These are phyloP conservation scores for Evernia prunastri DNA, from an alignment of 495 filamentous ascomycete species.

Conservation along the genomic window DNA sequence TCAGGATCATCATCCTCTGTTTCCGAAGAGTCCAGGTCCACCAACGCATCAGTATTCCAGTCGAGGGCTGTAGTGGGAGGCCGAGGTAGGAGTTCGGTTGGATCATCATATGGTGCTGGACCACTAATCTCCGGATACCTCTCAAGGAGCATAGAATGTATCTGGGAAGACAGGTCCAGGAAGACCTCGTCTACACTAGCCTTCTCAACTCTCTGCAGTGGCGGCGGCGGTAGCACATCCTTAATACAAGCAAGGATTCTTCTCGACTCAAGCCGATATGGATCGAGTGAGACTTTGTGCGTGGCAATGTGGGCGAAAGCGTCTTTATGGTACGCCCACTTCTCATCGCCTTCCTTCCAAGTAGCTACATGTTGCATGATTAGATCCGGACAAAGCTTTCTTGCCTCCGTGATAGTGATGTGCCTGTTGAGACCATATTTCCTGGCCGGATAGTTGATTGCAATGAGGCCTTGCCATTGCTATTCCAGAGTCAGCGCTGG, in stretches of 20 bases:
- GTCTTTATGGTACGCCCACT: slow-evolving; percentile 87
- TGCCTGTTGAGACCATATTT: slow-evolving; percentile 70
- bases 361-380: slow-evolving; percentile 91
- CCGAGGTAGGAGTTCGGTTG: slow-evolving; percentile 60
- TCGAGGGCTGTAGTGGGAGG: slow-evolving; percentile 70
- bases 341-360: slow-evolving; percentile 83
- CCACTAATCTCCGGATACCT: slow-evolving; percentile 68
- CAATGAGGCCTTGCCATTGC: slow-evolving; percentile 73
- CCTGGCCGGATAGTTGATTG: slow-evolving; percentile 90
- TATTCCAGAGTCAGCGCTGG: slow-evolving; percentile 9
- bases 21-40: slow-evolving; percentile 66
- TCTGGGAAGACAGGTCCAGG: slow-evolving; percentile 76
- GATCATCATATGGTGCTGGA: slow-evolving; percentile 62
- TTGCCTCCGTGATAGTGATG: slow-evolving; percentile 71
- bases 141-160: slow-evolving; percentile 68
- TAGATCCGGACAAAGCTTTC: slow-evolving; percentile 77
- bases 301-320: slow-evolving; percentile 66
- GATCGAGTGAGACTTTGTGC: slow-evolving; percentile 89
- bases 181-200: slow-evolving; percentile 90
- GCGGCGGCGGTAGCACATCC: slow-evolving; percentile 52
- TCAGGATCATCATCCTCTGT: slow-evolving; percentile 77
- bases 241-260: slow-evolving; percentile 80
- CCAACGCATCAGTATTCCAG: slow-evolving; percentile 72
- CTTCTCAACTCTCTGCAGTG: slow-evolving; percentile 75
- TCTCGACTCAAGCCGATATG: slow-evolving; percentile 78